Evolutionary conservation across 495 filamentous ascomycete genomes (phyloP).

Genomic region (Xylaria curta): DNA sequence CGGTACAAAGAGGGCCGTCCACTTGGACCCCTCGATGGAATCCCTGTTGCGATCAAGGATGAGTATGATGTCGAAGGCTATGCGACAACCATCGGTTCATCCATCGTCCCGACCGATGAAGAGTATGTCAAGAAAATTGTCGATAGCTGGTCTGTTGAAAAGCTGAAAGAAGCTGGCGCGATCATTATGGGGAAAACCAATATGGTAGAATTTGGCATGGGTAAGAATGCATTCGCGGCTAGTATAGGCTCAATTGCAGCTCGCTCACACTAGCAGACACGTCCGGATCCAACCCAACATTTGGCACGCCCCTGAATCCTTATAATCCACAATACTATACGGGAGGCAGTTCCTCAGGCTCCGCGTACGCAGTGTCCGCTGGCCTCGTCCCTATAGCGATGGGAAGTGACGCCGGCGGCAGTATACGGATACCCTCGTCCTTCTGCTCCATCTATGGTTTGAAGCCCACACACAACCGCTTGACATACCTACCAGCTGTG

Average conservation of each 20-base stretch:
- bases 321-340: constrained; percentile 77
- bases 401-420: constrained; percentile 83
- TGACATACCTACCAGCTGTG: constrained; percentile 66
- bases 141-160: constrained; percentile 72
- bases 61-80: constrained; percentile 79
- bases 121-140: constrained; percentile 47
- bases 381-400: constrained; percentile 82
- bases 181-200: constrained; percentile 79
- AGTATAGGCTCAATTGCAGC: background rate
- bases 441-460: constrained; percentile 86
- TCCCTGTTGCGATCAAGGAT: constrained; percentile 79
- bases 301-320: constrained; percentile 81
- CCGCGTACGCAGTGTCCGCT: constrained; percentile 72
- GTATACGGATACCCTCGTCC: constrained; percentile 76
- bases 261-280: constrained; percentile 57
- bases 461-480: constrained; percentile 76
- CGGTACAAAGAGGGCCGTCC: constrained; percentile 68
- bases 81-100: constrained; percentile 66
- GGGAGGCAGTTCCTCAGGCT: constrained; percentile 82
- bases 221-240: background rate
- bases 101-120: constrained; percentile 44
- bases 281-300: constrained; percentile 81
- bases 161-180: constrained; percentile 75
- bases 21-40: constrained; percentile 73
- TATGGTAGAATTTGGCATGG: constrained; percentile 82